These are phyloP conservation scores for Tolypocladium album DNA, from an alignment of 2,329 filamentous ascomycete species.

Conservation along the genomic window DNA sequence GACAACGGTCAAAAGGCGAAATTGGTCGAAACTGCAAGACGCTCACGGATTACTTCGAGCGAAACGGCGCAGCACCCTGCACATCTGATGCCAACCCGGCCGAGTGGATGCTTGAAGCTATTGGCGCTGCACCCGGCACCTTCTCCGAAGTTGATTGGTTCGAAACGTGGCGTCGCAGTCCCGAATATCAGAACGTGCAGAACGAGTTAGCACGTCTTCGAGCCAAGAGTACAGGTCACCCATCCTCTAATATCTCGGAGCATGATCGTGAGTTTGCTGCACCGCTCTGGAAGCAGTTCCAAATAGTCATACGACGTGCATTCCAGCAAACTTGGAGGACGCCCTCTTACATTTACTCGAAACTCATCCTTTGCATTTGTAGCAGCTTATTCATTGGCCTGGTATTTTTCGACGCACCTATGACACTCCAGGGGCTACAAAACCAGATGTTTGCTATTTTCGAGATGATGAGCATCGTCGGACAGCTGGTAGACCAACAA, in stretches of 20 bases:
- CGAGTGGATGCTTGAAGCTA: conserved; percentile 50
- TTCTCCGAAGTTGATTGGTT: background rate
- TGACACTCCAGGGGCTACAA: conserved; percentile 54
- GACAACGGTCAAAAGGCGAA: no score
- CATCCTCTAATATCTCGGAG: no score
- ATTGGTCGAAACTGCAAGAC: conserved; percentile 12
- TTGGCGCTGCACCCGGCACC: conserved; percentile 29
- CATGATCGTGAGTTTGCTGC: background rate
- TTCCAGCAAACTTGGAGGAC: conserved; percentile 74
- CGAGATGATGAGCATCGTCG: conserved; percentile 61
- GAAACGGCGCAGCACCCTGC: conserved; percentile 44
- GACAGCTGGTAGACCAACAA: background rate
- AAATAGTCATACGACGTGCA: conserved; percentile 50
- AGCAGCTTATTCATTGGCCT: background rate
- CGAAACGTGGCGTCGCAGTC: background rate
- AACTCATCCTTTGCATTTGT: conserved; percentile 20
- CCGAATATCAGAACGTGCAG: no score
- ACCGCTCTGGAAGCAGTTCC: conserved; percentile 37
- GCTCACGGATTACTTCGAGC: conserved; percentile 48
- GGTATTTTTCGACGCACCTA: background rate
- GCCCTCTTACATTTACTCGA: conserved; percentile 65
- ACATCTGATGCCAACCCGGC: conserved; percentile 50
- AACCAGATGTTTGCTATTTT: conserved; percentile 65
- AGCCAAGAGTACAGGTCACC: no score
- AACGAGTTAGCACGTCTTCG: no score